Evolutionary conservation across 352 stramenopile species (phyloP), one percentile per base, ranked within the genome.

Genomic region (Phytophthora sp.): DNA sequence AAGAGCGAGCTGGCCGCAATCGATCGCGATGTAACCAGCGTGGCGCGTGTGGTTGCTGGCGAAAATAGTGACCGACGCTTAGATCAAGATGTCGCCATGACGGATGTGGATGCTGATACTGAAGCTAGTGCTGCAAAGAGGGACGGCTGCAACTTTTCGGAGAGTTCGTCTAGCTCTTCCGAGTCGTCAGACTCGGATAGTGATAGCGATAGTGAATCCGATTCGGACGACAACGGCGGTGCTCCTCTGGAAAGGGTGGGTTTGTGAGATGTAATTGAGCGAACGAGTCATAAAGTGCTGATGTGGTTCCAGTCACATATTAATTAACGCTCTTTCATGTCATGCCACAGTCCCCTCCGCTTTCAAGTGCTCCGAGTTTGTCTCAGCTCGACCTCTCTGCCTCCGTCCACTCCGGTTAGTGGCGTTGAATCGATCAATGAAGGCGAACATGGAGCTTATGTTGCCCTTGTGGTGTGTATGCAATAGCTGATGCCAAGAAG

Each of bases 121-220:
- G 74, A 79, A 52, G 58, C 63, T 36, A 68, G 74, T 51, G 63
- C 55, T 44, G 46, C 57, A 39, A 87, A 81, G 20, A 79, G 69
- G 33, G 59, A 50, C 20, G 58, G 57, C n/a, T 61, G 76, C 41
- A 80, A 62, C 33, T 90, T 73, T 21, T 88, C 77, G 0, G 79
- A 81, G 33, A 91, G 82, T 64, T 94, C 83, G 9, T 91, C 83
- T 21, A 93, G 84, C 69, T 90, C 81, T n/a, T 92, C 80, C 47
- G 84, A 91, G 61, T 92, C 82, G 16, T 89, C 79, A 16, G 86
- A 95, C 59, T 96, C 88, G 46, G 88, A 94, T 66, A 93, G 80
- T 69, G 84, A 92, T 68, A 93, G 85, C 77, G 86, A 93, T 70
- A 94, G 86, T 79, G 86, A 94, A 29, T 92, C 81, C 29, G 88